Evolutionary conservation across 2,329 filamentous ascomycete genomes (phyloP).

Genomic region (Aspergillus fructus): DNA sequence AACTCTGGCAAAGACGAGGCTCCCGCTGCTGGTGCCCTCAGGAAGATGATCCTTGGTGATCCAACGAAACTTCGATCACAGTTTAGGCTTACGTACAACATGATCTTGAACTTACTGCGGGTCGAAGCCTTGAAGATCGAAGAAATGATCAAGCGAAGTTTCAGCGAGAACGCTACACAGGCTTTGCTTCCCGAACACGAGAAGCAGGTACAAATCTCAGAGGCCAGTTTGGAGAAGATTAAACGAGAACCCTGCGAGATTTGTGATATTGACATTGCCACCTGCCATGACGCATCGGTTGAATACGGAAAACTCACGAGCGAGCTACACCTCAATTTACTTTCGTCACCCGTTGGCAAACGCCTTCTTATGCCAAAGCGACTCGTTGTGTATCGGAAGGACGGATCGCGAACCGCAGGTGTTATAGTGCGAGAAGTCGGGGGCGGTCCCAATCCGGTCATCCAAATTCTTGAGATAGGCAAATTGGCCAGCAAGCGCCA

Average conservation of each 20-base stretch:
- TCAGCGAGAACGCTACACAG: slow-evolving; percentile 96
- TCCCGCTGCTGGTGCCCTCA: slow-evolving; percentile 76
- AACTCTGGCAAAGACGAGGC: slow-evolving; percentile 78
- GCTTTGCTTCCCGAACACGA: slow-evolving; percentile 92
- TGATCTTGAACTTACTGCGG: slow-evolving; percentile 93
- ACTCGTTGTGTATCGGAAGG: slow-evolving; percentile 77
- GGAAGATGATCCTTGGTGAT: slow-evolving; percentile 93
- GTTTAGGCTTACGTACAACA: slow-evolving; percentile 97
- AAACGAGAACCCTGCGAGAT: slow-evolving; percentile 79
- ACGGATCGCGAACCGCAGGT: slow-evolving; percentile 78
- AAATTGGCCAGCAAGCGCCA: slow-evolving; percentile 68
- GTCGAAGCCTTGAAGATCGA: slow-evolving; percentile 98
- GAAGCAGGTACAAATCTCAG: slow-evolving; percentile 86
- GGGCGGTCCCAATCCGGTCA: slow-evolving; percentile 63
- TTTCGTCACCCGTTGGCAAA: slow-evolving; percentile 78
- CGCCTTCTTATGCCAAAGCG: slow-evolving; percentile 74
- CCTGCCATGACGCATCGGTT: slow-evolving; percentile 78
- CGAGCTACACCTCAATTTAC: slow-evolving; percentile 73
- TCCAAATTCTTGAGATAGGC: slow-evolving; percentile 78
- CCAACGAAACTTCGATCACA: slow-evolving; percentile 94
- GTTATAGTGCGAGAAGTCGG: slow-evolving; percentile 73
- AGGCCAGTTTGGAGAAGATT: slow-evolving; percentile 86
- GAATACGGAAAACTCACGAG: slow-evolving; percentile 76
- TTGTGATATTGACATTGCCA: slow-evolving; percentile 77
- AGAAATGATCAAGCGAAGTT: slow-evolving; percentile 99